Base-by-base conservation (phyloP, 208 protist genomes). In the Lotmaria passim region DNA sequence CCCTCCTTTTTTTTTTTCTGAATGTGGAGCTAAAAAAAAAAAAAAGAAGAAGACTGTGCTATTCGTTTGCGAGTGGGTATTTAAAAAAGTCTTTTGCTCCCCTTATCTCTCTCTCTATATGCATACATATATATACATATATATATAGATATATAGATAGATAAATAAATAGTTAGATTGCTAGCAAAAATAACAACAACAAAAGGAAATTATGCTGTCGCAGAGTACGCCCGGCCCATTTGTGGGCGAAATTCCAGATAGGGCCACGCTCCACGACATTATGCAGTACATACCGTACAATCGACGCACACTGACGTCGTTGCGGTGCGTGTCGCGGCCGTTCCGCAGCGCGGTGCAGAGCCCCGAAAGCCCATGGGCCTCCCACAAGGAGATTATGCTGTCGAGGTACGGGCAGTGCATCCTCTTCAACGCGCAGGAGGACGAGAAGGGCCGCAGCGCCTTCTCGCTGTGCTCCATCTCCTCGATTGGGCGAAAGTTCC, bases 251-350 rank as follows among this genome's bases (percentile, higher is more conserved):
- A 74, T 92, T 38, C 78, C 90, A n/a, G 81, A 75, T 67, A 67
- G 62, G 36, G 78, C 78, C 2, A 73, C 79, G 24, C 53, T 94
- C 17, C 84, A 90, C 59, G 79, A 92, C 41, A 71, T 92, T 17
- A 89, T 94, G 89, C 70, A 74, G 61, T 94, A 85, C 69, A 85
- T 94, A 12, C 89, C 89, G n/a, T 92, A 87, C 59, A 94, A 94
- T 56, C 77, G 89, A n/a, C 89, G 89, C 55, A 94, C 89, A 5
- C 78, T 94, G 41, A 89, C 82, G 1, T 36, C 86, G 19, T 77
- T 94, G 84, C 89, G 89, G 1, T 94, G 89, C 60, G 86, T 94
- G 0, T 90, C 89, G 26, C 82, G 86, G 47, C 84, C 85, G 0
- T 94, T 89, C 55, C 86, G 89, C 24, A 85, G 84, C 38, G 89